Evolutionary conservation across 179 eudicot species (phyloP), one percentile per base, ranked within the genome.

Genomic region (Nepenthes alata): DNA sequence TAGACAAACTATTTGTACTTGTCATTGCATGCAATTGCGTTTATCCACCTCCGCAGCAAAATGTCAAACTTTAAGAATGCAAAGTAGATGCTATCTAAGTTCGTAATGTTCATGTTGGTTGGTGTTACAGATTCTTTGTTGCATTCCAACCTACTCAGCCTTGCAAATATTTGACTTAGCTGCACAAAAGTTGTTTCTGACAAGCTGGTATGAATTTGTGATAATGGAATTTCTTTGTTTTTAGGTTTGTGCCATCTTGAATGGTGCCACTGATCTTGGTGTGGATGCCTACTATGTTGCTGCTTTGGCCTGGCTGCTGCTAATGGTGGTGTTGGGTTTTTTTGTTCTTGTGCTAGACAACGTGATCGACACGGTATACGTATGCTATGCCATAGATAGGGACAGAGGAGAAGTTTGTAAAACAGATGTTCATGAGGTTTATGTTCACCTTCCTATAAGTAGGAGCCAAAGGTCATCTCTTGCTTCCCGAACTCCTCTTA

Each of bases 381-480:
- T 94, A 11, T 94, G 99, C 77, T 94, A 90, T 55, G 99, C 97
- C 44, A 84, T 94, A 36, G 99, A 94, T 70, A 73, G 89, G 58
- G 99, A 94, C 77, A 63, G 85, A 62, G 99, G 95, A 8, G 96
- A 94, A 38, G 96, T 90, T 55, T 75, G 80, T 56, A 94, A 87
- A 71, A 80, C 85, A 47, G 91, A 87, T n/a, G 86, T 85, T 53
- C 99, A 94, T 57, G 95, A 94, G 54, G 94, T 87, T 63, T 94
- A 90, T 65, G 97, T 82, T 69, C 95, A 85, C 59, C 94, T 94
- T 61, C 99, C 97, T 3, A 82, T 87, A 59, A 94, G 80, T 70
- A 75, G 96, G 74, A 78, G 81, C 75, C 78, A 70, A 52, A 74
- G 71, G 56, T 41, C 78, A 3, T 63, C 71, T 68, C 72, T 64